Percentiles rank a stretch among this genome's conserved stretches.
Evolutionary conservation across 2,329 filamentous ascomycete genomes (phyloP).

Genomic region (Pseudogymnoascus sp.): DNA sequence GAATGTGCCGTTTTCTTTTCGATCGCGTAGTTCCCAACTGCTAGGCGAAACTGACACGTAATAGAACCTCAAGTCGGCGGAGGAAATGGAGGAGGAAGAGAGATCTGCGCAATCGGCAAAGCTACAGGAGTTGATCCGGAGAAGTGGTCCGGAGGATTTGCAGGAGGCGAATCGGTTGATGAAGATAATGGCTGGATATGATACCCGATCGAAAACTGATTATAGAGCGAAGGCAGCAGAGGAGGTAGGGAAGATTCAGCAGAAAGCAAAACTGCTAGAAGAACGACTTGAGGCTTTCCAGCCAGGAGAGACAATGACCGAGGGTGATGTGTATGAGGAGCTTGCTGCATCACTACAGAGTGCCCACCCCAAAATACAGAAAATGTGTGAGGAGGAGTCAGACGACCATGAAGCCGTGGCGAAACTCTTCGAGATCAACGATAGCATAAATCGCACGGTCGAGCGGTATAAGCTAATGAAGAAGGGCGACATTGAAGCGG

Average conservation of each 20-base stretch:
- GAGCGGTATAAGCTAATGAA: slow-evolving; percentile 94
- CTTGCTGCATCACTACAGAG: slow-evolving; percentile 81
- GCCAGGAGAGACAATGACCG: slow-evolving; percentile 67
- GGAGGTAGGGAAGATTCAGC: slow-evolving; percentile 88
- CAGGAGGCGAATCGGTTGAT: slow-evolving; percentile 96
- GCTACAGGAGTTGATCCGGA: slow-evolving; percentile 87
- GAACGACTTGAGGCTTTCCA: slow-evolving; percentile 83
- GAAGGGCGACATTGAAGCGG: slow-evolving; percentile 81
- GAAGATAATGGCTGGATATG: slow-evolving; percentile 98
- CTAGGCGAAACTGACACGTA: slow-evolving; percentile 21
- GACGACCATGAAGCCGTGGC: slow-evolving; percentile 94
- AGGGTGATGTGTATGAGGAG: slow-evolving; percentile 68
- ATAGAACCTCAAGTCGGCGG: slow-evolving; percentile 87
- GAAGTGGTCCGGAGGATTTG: slow-evolving; percentile 83
- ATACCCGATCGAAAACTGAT: slow-evolving; percentile 91
- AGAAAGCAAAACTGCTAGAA: slow-evolving; percentile 85
- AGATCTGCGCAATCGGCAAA: slow-evolving; percentile 94
- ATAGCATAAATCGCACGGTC: slow-evolving; percentile 95
- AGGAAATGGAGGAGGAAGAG: slow-evolving; percentile 98
- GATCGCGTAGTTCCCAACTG: neutral
- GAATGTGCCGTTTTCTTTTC: too few species aligned
- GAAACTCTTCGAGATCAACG: slow-evolving; percentile 93
- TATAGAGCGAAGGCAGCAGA: slow-evolving; percentile 96
- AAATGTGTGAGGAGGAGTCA: slow-evolving; percentile 98
- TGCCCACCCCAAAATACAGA: slow-evolving; percentile 97